Evolutionary conservation across 306 rosid genomes (phyloP).

Genomic region (Cajanus cajan): DNA sequence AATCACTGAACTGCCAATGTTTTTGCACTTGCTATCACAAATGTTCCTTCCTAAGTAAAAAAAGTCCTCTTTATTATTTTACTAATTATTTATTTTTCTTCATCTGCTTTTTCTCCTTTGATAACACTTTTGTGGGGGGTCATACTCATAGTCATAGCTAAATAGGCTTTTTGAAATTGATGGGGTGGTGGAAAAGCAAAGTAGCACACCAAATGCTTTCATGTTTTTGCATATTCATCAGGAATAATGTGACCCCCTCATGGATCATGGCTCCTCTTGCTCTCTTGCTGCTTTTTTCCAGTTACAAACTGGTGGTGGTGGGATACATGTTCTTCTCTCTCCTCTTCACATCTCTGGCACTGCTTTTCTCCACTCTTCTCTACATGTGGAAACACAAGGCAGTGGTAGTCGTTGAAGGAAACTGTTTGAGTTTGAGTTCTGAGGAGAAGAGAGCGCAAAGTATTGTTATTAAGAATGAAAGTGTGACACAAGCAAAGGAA

Average conservation of each 20-base stretch:
- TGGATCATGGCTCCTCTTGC: constrained; percentile 49
- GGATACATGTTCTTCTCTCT: constrained; percentile 48
- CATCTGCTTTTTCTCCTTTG: constrained; percentile 6
- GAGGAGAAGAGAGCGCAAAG: constrained; percentile 17
- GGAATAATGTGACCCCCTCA: constrained; percentile 43
- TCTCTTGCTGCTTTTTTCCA: constrained; percentile 45
- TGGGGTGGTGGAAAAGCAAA: constrained; percentile 51
- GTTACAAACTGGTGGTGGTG: constrained; percentile 39
- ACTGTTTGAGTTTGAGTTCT: background rate
- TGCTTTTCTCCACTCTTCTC: constrained; percentile 49
- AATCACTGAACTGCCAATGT: background rate
- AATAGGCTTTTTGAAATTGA: constrained; percentile 38
- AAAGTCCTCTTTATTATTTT: background rate
- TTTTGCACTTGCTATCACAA: background rate
- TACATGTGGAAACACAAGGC: constrained; percentile 36
- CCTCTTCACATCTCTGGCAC: constrained; percentile 41
- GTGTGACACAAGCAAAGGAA: constrained; percentile 22
- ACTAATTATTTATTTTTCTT: background rate
- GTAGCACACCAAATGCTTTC: constrained; percentile 54
- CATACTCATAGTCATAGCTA: constrained; percentile 27
- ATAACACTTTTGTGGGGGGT: constrained; percentile 29
- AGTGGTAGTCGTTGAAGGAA: constrained; percentile 29
- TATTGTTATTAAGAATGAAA: constrained; percentile 21
- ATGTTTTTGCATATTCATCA: constrained; percentile 54
- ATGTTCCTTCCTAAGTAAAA: constrained; percentile 4